Conservation (phyloP, 1,284 basidiomycete genomes). For the Malassezia sp. region DNA sequence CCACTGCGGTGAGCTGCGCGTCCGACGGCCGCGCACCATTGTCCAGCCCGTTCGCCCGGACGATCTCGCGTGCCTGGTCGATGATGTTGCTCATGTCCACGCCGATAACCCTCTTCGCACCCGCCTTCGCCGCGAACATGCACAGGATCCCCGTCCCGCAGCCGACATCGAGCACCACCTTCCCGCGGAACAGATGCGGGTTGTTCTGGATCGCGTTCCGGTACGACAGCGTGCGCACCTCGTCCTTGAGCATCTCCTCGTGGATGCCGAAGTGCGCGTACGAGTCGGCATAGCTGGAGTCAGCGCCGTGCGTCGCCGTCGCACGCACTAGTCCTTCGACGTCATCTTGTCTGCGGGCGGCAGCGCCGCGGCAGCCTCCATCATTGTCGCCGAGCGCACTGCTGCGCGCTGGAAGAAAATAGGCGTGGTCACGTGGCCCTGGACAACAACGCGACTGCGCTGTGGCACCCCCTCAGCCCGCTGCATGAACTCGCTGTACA, state of each 20-base stretch:
- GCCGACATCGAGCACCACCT: constrained; percentile 80
- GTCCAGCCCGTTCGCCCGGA: constrained; percentile 89
- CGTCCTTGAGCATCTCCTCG: constrained; percentile 93
- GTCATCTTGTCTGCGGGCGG: constrained; percentile 31
- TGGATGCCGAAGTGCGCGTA: constrained; percentile 47
- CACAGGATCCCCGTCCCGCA: constrained; percentile 97
- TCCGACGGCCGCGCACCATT: constrained; percentile 50
- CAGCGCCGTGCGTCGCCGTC: not conserved
- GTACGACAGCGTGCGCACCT: constrained; percentile 88
- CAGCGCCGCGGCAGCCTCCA: not conserved
- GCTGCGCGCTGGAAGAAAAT: not conserved
- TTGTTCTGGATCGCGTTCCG: constrained; percentile 90
- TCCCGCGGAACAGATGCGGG: constrained; percentile 73
- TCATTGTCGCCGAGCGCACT: not conserved
- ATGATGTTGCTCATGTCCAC: constrained; percentile 99
- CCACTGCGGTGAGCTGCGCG: constrained; percentile 47
- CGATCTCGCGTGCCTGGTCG: constrained; percentile 93
- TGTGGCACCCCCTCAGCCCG: not conserved
- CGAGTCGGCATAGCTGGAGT: constrained; percentile 39
- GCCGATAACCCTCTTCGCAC: constrained; percentile 70
- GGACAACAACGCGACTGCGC: not conserved
- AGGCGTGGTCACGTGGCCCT: not conserved
- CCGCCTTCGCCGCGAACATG: constrained; percentile 98
- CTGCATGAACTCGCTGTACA: constrained; percentile 43
- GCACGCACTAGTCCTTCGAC: constrained; percentile 32